phyloP scores from a whole-genome alignment of 495 filamentous ascomycete species.

The Darksidea phi region DNA sequence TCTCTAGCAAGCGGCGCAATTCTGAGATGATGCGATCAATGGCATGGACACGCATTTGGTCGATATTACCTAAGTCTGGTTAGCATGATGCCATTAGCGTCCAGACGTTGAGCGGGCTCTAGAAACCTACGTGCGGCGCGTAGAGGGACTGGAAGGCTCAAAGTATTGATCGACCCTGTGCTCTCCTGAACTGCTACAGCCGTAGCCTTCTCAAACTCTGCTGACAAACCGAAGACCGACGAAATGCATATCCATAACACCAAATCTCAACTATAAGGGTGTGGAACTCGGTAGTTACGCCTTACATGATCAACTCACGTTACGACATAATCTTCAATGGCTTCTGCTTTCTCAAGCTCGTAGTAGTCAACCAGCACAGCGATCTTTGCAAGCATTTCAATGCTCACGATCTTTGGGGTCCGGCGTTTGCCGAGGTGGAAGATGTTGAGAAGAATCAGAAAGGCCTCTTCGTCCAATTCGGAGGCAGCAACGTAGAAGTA shows the following conservation, averaged over 20 bases:
- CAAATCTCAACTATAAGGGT: conserved; percentile 35
- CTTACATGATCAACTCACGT: conserved; percentile 46
- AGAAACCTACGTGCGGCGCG: not conserved
- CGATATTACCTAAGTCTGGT: conserved; percentile 13
- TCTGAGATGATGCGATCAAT: conserved; percentile 9
- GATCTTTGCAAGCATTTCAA: conserved; percentile 53
- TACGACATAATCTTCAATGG: conserved; percentile 45
- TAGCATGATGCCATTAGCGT: not conserved
- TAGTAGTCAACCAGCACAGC: conserved; percentile 54
- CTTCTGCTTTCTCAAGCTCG: conserved; percentile 45
- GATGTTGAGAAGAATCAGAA: conserved; percentile 53
- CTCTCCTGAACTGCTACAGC: conserved; percentile 11
- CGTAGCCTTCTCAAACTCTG: conserved; percentile 15
- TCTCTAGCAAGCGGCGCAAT: not conserved
- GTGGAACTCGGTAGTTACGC: conserved; percentile 6
- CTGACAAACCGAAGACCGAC: conserved; percentile 40
- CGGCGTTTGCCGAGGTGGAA: conserved; percentile 50
- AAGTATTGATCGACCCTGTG: conserved; percentile 3
- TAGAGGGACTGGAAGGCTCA: conserved; percentile 19
- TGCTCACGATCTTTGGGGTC: conserved; percentile 44
- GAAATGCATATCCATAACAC: conserved; percentile 46
- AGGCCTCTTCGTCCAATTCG: conserved; percentile 45
- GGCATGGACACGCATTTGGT: conserved; percentile 1
- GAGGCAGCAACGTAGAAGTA: conserved; percentile 45
- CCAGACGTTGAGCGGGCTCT: not conserved